Evolutionary conservation across 2,329 filamentous ascomycete species (phyloP), one percentile per base, ranked within the genome.

Genomic region (Fusarium sp.): DNA sequence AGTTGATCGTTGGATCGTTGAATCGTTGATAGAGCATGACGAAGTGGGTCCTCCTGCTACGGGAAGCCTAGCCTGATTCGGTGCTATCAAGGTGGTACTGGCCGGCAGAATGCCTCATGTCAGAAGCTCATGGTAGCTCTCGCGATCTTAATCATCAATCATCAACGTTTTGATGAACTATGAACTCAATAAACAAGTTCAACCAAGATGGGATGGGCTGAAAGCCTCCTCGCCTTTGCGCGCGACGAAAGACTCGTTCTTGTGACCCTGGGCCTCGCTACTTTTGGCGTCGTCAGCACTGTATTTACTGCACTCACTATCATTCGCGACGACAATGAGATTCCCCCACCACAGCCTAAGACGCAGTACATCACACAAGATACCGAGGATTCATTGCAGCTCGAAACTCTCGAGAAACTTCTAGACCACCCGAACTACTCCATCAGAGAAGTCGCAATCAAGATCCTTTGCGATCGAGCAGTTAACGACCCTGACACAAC

Each of bases 301-400:
- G 87, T 93, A 78, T 84, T 85, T 66, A 78, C 84, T 38, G 83
- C 87, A 56, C 87, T 95, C 44, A 81, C 82, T 59, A 80, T 86
- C 56, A 88, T 91, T 70, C 86, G 89, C 69, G 84, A 89, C 72
- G 84, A 90, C 54, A 91, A 91, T 68, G 86, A 90, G 78, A 87
- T 96, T 74, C 88, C 88, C 63, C 86, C 88, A 36, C 76, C 83
- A 38, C 87, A 89, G 63, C 89, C 89, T 36, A 90, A 91, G 76
- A 88, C 91, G 51, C 88, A 91, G 71, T 92, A 92, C 76, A 92
- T 93, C 68, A 92, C 89, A 15, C 90, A 94, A 77, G 89, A 91
- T 24, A 92, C 91, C 3, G 91, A 94, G 74, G 91, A 94, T 75
- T 87, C 91, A 3, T 83, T 94, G 42, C 87, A 89, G 60, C 75